phyloP scores from a whole-genome alignment of 352 stramenopile genomes.

The Blastocystis hominis region DNA sequence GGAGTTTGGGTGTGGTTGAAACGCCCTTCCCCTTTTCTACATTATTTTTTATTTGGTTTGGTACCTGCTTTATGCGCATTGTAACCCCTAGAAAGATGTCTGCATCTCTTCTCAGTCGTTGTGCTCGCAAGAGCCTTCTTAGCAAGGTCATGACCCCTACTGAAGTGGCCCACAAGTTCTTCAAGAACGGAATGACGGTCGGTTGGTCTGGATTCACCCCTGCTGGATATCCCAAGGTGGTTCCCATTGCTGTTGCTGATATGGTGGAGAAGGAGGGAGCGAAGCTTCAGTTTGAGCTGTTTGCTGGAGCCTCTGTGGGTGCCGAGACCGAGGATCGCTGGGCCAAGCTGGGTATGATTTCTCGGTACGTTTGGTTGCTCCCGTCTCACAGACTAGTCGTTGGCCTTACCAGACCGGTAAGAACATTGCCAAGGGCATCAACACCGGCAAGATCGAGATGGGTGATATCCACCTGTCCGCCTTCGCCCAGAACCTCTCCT shows the following conservation, averaged over 20 bases:
- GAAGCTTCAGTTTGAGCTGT: slow-evolving; percentile 54
- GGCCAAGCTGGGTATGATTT: slow-evolving; percentile 57
- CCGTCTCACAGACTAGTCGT: not conserved
- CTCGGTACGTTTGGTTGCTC: not conserved
- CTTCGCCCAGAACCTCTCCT: slow-evolving; percentile 51
- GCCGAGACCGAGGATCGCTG: slow-evolving; percentile 56
- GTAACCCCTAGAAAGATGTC: slow-evolving; percentile 20
- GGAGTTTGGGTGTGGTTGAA: not conserved
- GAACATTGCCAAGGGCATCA: slow-evolving; percentile 57
- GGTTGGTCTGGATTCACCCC: slow-evolving; percentile 56
- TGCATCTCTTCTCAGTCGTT: slow-evolving; percentile 51
- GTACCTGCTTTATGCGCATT: not conserved
- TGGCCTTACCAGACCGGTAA: slow-evolving; percentile 57
- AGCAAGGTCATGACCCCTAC: slow-evolving; percentile 56
- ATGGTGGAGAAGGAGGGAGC: slow-evolving; percentile 53
- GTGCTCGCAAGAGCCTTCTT: slow-evolving; percentile 40
- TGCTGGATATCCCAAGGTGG: slow-evolving; percentile 58
- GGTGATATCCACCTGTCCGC: slow-evolving; percentile 53
- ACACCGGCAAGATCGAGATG: slow-evolving; percentile 58
- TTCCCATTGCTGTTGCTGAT: slow-evolving; percentile 54
- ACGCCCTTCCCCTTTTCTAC: not conserved
- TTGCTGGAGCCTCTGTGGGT: slow-evolving; percentile 52
- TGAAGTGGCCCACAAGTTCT: slow-evolving; percentile 54
- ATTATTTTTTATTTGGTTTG: not conserved
- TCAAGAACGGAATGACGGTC: slow-evolving; percentile 50